phyloP scores from a whole-genome alignment of 2,329 filamentous ascomycete genomes.

The Apiospora malaysiana region DNA sequence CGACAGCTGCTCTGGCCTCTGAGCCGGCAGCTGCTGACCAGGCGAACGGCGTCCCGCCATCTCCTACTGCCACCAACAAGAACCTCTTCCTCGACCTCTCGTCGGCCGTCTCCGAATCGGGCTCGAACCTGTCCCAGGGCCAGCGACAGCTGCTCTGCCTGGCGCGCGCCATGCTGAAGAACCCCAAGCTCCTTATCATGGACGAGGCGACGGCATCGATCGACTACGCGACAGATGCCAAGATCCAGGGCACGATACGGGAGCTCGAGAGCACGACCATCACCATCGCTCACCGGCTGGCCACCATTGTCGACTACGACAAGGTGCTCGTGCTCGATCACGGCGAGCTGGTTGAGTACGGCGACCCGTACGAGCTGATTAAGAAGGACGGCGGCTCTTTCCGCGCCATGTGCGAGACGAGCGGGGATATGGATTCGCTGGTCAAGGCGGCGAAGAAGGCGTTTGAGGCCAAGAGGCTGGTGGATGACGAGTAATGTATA shows the following conservation, averaged over 20 bases:
- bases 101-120: conserved; percentile 85
- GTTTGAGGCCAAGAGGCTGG: conserved; percentile 46
- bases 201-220: conserved; percentile 98
- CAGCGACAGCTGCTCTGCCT: conserved; percentile 95
- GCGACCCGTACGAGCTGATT: conserved; percentile 85
- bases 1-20: conserved; percentile 29
- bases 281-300: conserved; percentile 93
- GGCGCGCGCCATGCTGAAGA: conserved; percentile 89
- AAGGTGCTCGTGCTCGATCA: conserved; percentile 95
- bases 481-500: conserved; percentile 42
- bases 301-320: conserved; percentile 98
- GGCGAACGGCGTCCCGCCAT: conserved; percentile 30
- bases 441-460: conserved; percentile 62
- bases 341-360: conserved; percentile 85
- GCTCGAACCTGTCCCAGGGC: conserved; percentile 92
- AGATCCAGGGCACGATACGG: conserved; percentile 97
- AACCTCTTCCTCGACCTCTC: conserved; percentile 91
- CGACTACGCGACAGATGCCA: conserved; percentile 92
- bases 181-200: conserved; percentile 95
- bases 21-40: conserved; percentile 27
- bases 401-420: conserved; percentile 69
- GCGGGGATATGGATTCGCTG: conserved; percentile 60
- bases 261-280: conserved; percentile 92
- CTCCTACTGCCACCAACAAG: conserved; percentile 74
- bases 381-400: conserved; percentile 70